Base-by-base conservation (phyloP, 345 rosid species). In the Arabidopsis arenosa region DNA sequence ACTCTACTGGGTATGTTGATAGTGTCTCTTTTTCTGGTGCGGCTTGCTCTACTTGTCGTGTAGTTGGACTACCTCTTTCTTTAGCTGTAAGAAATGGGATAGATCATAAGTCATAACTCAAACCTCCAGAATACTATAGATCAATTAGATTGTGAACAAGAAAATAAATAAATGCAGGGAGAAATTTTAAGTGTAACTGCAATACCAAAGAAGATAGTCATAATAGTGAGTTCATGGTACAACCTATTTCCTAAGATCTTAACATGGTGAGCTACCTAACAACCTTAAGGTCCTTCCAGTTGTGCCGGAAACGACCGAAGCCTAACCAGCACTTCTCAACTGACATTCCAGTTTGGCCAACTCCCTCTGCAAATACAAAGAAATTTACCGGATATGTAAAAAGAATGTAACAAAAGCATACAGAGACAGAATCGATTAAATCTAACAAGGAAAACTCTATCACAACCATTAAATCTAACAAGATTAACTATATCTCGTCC, bases 311-410 rank as follows among this genome's bases (percentile, higher is more conserved):
- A 63, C 47, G 62, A 66, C 57, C 26, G 71, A 66, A 49, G 66
- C 63, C 73, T 76, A 57, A 68, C 87, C 83, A 45, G 85, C 66
- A 41, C 58, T 85, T 84, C 83, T 87, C 81, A 87, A 63, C 80
- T 89, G 92, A 36, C 83, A 81, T 82, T 89, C 96, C 84, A 93
- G 61, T 85, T 96, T 93, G 63, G 89, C 84, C 83, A 93, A 73
- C 80, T 93, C 98, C 80, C 86, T 88, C 75, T 89, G 96, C 72
- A 93, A 83, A 18, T 18, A 18, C 21, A 18, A 18, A 18, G 21
- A 18, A 18, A 18, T 18, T 18, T 18, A 18, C 21, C 21, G 21
- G 21, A 18, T 18, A 18, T 18, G 21, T 18, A 18, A 18, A 18
- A 18, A 18, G 21, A 18, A 18, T 18, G 21, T 18, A 18, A 18